phyloP scores from a whole-genome alignment of 805 yeast genomes.

The Hanseniaspora meyeri region DNA sequence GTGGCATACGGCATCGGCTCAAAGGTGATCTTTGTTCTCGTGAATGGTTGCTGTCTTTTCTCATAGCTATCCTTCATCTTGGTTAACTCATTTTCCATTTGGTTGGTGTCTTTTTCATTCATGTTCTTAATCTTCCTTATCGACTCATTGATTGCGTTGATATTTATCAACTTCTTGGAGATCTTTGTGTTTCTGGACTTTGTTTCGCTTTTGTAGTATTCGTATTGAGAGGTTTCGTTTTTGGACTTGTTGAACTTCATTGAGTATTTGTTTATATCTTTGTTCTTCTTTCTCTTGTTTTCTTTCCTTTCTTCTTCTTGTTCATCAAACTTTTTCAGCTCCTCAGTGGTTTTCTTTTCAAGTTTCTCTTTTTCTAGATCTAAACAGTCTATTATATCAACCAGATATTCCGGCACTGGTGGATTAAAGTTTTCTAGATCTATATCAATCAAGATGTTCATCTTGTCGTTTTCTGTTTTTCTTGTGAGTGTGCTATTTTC shows the following conservation, averaged over 20 bases:
- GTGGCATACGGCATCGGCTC: neutral
- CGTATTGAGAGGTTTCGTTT: slow-evolving; percentile 24
- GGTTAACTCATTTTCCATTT: neutral
- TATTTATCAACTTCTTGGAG: slow-evolving; percentile 18
- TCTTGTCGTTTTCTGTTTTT: neutral
- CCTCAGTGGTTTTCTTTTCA: neutral
- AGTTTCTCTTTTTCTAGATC: neutral
- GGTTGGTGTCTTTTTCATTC: neutral
- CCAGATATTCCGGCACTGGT: slow-evolving; percentile 11
- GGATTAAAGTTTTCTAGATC: slow-evolving; percentile 13
- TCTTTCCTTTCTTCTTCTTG: neutral
- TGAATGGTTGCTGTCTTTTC: slow-evolving; percentile 4
- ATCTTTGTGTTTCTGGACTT: neutral
- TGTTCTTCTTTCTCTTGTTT: slow-evolving; percentile 2
- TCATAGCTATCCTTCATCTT: neutral
- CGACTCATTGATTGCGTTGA: slow-evolving; percentile 26
- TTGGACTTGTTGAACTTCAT: slow-evolving; percentile 13
- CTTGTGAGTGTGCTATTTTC: neutral
- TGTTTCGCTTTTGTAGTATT: slow-evolving; percentile 30
- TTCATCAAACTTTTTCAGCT: neutral
- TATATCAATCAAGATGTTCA: slow-evolving; percentile 6
- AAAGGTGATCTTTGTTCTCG: slow-evolving; percentile 10
- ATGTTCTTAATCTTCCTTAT: slow-evolving; percentile 26
- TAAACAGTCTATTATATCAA: neutral
- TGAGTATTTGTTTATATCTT: slow-evolving; percentile 9